Conservation (phyloP, 805 yeast genomes). For the Dipodascus geniculatus region DNA sequence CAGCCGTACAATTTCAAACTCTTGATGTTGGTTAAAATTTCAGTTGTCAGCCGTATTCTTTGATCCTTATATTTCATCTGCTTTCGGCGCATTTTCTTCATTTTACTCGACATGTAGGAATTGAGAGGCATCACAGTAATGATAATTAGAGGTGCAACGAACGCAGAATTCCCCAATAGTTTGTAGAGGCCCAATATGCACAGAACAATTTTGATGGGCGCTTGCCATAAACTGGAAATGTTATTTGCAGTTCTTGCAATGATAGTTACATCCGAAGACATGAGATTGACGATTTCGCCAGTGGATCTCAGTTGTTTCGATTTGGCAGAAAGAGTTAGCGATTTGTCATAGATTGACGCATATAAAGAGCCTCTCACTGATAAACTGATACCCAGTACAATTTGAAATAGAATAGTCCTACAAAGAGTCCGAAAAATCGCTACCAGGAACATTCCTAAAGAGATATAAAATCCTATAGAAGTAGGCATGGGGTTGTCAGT, state of each 20-base stretch:
- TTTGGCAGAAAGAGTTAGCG: slow-evolving; percentile 55
- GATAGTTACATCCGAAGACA: slow-evolving; percentile 90
- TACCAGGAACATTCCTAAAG: slow-evolving; percentile 59
- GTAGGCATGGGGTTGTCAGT: slow-evolving; percentile 35
- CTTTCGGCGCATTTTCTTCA: slow-evolving; percentile 60
- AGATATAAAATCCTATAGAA: slow-evolving; percentile 65
- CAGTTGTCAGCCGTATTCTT: slow-evolving; percentile 78
- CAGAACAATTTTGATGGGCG: slow-evolving; percentile 75
- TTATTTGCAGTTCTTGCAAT: slow-evolving; percentile 72
- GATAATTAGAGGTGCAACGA: slow-evolving; percentile 81
- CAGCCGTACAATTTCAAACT: slow-evolving; percentile 90
- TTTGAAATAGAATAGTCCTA: slow-evolving; percentile 59
- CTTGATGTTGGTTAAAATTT: slow-evolving; percentile 78
- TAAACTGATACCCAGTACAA: slow-evolving; percentile 27
- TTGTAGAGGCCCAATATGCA: slow-evolving; percentile 65
- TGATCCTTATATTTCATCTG: slow-evolving; percentile 88
- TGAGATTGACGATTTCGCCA: slow-evolving; percentile 87
- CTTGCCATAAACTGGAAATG: slow-evolving; percentile 79
- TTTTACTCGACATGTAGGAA: slow-evolving; percentile 37
- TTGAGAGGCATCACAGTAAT: slow-evolving; percentile 70
- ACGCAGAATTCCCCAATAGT: slow-evolving; percentile 78
- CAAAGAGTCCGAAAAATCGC: slow-evolving; percentile 69
- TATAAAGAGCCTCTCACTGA: slow-evolving; percentile 44
- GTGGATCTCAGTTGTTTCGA: slow-evolving; percentile 57
- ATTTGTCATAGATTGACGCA: slow-evolving; percentile 58